phyloP scores from a whole-genome alignment of 208 protist species.

The Acanthamoeba royreba region DNA sequence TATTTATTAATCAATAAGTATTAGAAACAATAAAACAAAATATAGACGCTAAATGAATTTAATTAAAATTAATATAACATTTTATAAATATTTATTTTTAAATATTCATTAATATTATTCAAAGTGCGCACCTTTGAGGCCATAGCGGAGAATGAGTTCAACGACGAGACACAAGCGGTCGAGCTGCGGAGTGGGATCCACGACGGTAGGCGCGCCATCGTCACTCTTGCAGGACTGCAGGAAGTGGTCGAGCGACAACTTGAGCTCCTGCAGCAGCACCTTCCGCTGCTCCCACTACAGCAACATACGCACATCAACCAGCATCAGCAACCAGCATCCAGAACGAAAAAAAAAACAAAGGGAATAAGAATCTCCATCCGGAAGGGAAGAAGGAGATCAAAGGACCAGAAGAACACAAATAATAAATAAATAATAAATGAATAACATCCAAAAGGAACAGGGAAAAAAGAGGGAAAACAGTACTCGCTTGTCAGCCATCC shows the following conservation, averaged over 20 bases:
- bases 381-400: no score
- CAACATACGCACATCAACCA: background rate
- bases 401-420: no score
- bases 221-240: background rate
- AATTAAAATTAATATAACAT: background rate
- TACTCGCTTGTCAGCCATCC: no score
- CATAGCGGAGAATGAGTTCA: background rate
- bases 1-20: background rate
- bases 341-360: no score
- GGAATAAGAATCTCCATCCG: no score
- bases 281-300: background rate
- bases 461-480: no score
- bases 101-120: no score
- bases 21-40: background rate
- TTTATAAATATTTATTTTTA: no score
- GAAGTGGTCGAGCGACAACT: background rate
- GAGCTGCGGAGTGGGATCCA: background rate
- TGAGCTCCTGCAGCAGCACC: background rate
- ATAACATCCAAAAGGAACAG: no score
- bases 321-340: no score
- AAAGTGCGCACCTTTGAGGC: conserved; percentile 25
- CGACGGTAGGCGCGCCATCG: background rate
- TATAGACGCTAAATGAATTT: background rate
- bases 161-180: conserved; percentile 22
- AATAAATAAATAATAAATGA: no score